phyloP scores from a whole-genome alignment of 495 filamentous ascomycete species.

The Xylaria grammica region DNA sequence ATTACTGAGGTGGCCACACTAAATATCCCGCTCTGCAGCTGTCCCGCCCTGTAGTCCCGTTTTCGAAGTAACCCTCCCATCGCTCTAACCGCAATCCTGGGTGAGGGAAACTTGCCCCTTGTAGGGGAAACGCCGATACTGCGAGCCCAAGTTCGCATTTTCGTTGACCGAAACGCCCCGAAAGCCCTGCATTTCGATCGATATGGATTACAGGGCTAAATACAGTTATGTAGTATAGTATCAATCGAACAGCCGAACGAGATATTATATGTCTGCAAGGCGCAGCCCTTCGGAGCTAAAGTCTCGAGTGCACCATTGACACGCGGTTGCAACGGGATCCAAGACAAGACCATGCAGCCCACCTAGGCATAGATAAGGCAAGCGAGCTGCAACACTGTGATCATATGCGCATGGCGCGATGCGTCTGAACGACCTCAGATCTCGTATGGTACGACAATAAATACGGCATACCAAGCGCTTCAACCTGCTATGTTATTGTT shows the following conservation, averaged over 20 bases:
- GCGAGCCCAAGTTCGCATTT: not conserved
- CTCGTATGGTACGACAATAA: not conserved
- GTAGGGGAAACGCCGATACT: not conserved
- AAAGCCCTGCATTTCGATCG: too few species aligned
- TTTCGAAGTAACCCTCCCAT: not conserved
- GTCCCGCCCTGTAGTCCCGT: not conserved
- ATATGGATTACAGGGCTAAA: too few species aligned
- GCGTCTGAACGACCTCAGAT: not conserved
- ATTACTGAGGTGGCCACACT: not conserved
- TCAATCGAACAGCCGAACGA: too few species aligned
- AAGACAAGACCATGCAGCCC: conserved; percentile 2
- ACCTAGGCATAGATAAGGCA: conserved; percentile 6
- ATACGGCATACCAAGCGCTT: not conserved
- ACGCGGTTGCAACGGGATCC: conserved; percentile 2
- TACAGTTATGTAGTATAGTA: too few species aligned
- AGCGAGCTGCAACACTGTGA: conserved; percentile 6
- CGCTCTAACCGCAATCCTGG: conserved; percentile 1
- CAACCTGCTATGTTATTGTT: too few species aligned
- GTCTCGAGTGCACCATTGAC: too few species aligned
- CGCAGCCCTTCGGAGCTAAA: too few species aligned
- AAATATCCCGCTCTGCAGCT: conserved; percentile 1
- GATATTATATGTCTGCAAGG: too few species aligned
- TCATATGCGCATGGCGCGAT: not conserved
- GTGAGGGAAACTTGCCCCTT: not conserved
- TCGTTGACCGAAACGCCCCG: conserved; percentile 14